phyloP scores from a whole-genome alignment of 305 asterid genomes.

The Fraxinus velutina region DNA sequence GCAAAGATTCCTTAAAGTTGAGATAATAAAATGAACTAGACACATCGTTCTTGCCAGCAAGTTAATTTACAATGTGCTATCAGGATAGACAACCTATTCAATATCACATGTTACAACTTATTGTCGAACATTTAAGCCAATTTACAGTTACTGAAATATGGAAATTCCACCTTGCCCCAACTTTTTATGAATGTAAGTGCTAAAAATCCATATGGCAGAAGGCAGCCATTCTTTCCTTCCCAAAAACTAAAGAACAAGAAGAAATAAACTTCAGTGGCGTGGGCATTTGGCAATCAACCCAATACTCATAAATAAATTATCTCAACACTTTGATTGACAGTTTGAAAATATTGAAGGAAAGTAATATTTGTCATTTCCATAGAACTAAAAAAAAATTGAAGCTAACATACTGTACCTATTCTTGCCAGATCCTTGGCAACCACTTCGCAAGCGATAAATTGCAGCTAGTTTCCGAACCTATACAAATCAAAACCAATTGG shows the following conservation, averaged over 20 bases:
- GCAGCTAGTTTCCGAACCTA: constrained; percentile 78
- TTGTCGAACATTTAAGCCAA: background rate
- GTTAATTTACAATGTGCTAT: background rate
- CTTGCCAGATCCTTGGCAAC: constrained; percentile 77
- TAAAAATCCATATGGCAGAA: background rate
- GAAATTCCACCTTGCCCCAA: background rate
- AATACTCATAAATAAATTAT: background rate
- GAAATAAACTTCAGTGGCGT: background rate
- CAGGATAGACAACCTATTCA: background rate
- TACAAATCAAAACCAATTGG: constrained; percentile 16
- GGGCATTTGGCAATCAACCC: background rate
- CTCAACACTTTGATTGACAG: background rate
- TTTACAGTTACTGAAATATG: background rate
- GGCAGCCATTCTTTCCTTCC: background rate
- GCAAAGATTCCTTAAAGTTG: background rate
- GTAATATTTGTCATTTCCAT: background rate
- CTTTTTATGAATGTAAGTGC: background rate
- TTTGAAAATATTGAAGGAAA: background rate
- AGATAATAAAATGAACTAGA: background rate
- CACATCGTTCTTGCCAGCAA: background rate
- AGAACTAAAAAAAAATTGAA: background rate
- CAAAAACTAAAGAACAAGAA: background rate
- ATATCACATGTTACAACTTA: background rate
- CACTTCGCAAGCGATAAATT: constrained; percentile 67
- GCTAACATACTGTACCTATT: constrained; percentile 53